Percentiles rank a stretch among this genome's conserved stretches.
These are phyloP conservation scores for Volvox reticuliferus DNA, from an alignment of 139 green algal genomes.

Conservation along the genomic window DNA sequence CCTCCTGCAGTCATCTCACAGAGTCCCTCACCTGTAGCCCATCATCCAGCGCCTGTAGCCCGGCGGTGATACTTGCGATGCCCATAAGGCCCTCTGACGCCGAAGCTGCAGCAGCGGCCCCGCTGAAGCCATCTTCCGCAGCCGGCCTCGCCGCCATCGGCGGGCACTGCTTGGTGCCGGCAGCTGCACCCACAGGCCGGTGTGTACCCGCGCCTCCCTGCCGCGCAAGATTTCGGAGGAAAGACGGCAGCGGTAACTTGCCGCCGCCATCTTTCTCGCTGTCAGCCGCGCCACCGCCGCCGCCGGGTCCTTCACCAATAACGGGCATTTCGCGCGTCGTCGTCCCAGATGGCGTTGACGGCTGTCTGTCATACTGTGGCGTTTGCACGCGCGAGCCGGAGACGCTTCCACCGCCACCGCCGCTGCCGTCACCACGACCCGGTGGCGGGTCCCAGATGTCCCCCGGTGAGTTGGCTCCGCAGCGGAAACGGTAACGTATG, in stretches of 20 bases:
- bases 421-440: background rate
- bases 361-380: background rate
- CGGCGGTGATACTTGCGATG: conserved; percentile 14
- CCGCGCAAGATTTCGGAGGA: conserved; percentile 36
- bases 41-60: conserved; percentile 21
- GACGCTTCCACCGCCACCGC: too few species aligned
- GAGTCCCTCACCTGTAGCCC: conserved; percentile 20
- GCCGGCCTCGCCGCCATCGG: background rate
- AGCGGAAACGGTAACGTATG: background rate
- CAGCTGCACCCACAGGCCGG: background rate
- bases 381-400: background rate
- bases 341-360: background rate
- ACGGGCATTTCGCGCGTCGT: background rate
- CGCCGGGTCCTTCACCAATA: background rate
- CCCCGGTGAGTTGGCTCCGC: conserved; percentile 2
- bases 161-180: background rate
- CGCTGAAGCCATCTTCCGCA: background rate
- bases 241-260: conserved; percentile 17
- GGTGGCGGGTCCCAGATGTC: conserved; percentile 33
- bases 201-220: conserved; percentile 37
- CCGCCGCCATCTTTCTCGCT: background rate
- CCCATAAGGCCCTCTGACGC: background rate
- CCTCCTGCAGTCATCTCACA: background rate
- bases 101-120: background rate
- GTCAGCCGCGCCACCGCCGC: background rate